Evolutionary conservation across 768 basidiomycete species (phyloP), one percentile per base, ranked within the genome.

Genomic region (Lentinula edodes): DNA sequence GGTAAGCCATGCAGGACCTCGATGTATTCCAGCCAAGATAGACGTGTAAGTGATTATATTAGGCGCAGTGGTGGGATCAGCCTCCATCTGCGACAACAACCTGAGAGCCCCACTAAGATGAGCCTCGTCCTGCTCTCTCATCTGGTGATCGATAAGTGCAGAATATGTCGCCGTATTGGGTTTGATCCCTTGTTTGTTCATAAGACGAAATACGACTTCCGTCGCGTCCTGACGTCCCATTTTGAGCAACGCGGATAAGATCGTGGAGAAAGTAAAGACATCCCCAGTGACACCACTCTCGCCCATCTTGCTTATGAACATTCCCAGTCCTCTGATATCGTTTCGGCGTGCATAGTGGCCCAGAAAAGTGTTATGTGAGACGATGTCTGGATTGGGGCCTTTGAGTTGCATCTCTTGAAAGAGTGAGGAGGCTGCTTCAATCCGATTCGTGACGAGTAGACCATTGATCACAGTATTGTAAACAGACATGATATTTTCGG

Each of bases 41-140:
- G 86, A 78, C 0, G 93, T 95, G 73, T 94, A 98, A 34, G 92
- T 94, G 63, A 93, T 80, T 62, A 85, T 84, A 69, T 89, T 95
- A 1, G 92, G 89, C 51, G 71, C 71, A 28, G 77, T 71, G 5
- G 75, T 70, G 3, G 75, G 71, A 57, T 80, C 74, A 57, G 76
- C 72, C 71, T 93, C 94, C 91, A 98, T 94, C 68, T 79, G 80
- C 58, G 78, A 73, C 60, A 97, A 74, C 58, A 98, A 72, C n/a
- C 83, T 77, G 66, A 95, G 74, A 1, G 88, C 91, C 2, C 83
- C 82, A 5, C 72, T 73, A 35, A 97, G 71, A 56, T 83, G 80
- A 35, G 76, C 72, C 55, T 80, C 77, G 43, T 77, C 80, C 7
- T 80, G 78, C 62, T 83, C 77, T 64, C 80, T 80, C 67, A 94